These are phyloP conservation scores for Irpex sp. DNA, from an alignment of 1,284 basidiomycete species.

Conservation along the genomic window DNA sequence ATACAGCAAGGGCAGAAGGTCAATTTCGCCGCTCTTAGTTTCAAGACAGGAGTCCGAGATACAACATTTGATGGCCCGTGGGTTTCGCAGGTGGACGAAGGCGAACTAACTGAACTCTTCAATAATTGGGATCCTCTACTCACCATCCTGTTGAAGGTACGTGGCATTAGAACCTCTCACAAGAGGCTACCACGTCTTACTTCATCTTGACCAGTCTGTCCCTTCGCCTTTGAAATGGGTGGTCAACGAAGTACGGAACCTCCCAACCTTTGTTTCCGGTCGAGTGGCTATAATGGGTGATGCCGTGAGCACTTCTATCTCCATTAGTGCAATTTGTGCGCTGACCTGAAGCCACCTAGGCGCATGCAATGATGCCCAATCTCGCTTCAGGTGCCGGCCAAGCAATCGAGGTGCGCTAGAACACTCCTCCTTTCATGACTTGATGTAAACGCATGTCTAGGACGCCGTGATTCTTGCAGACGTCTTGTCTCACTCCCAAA, in stretches of 20 bases:
- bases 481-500: constrained; percentile 3
- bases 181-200: background rate
- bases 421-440: background rate
- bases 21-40: constrained; percentile 47
- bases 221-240: constrained; percentile 20
- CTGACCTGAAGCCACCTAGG: constrained; percentile 20
- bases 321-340: background rate
- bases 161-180: background rate
- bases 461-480: constrained; percentile 9
- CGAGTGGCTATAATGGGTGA: constrained; percentile 34
- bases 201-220: background rate
- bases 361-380: constrained; percentile 32
- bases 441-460: background rate
- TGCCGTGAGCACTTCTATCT: constrained; percentile 24
- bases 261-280: constrained; percentile 24
- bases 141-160: constrained; percentile 26
- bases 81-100: constrained; percentile 33
- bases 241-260: constrained; percentile 23
- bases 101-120: constrained; percentile 36
- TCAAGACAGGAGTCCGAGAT: constrained; percentile 35
- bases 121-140: constrained; percentile 46
- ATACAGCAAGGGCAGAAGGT: constrained; percentile 41
- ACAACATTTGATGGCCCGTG: constrained; percentile 41
- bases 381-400: constrained; percentile 14
- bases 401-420: constrained; percentile 9